A percentile compares a stretch with the other conserved stretches of the same genome.
Evolutionary conservation across 805 yeast species (phyloP).

Genomic region (Wickerhamiella vanderwaltii): DNA sequence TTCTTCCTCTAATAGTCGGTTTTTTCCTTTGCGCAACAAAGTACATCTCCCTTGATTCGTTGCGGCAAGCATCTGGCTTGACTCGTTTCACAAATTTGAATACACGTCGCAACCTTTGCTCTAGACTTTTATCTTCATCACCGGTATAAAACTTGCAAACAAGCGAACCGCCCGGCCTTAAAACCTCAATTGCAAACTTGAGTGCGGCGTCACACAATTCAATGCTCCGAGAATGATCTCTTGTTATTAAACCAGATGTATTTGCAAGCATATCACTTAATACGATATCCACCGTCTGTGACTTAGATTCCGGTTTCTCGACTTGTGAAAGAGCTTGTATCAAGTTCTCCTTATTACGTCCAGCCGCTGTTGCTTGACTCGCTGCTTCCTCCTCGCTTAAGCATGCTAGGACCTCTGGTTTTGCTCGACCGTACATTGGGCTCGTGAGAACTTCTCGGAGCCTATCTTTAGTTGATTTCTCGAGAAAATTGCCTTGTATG

Average conservation of each 20-base stretch:
- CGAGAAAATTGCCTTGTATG: conserved; percentile 79
- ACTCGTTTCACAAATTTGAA: conserved; percentile 54
- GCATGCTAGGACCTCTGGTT: conserved; percentile 1
- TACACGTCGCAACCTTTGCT: conserved; percentile 41
- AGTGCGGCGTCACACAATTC: conserved; percentile 84
- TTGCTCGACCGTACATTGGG: conserved; percentile 22
- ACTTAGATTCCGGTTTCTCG: conserved; percentile 2
- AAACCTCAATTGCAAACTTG: conserved; percentile 55
- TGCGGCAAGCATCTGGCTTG: conserved; percentile 74
- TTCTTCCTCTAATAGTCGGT: too few relatives aligned
- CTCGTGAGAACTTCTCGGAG: conserved; percentile 22
- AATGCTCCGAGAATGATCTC: conserved; percentile 74
- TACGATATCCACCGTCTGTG: conserved; percentile 47
- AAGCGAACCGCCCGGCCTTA: conserved; percentile 57
- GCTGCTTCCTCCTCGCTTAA: not conserved
- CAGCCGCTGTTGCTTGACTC: conserved; percentile 11
- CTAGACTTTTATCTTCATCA: conserved; percentile 56
- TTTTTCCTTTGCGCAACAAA: conserved; percentile 57
- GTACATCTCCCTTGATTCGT: conserved; percentile 72
- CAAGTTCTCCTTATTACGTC: conserved; percentile 22
- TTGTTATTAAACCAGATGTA: conserved; percentile 68
- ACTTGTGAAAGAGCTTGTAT: conserved; percentile 14
- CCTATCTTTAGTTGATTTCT: conserved; percentile 31
- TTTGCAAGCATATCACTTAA: conserved; percentile 88
- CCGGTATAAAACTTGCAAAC: conserved; percentile 84